Base-by-base conservation (phyloP, 225 moss, liverwort and hornwort species). In the Rhytidiadelphus loreus region DNA sequence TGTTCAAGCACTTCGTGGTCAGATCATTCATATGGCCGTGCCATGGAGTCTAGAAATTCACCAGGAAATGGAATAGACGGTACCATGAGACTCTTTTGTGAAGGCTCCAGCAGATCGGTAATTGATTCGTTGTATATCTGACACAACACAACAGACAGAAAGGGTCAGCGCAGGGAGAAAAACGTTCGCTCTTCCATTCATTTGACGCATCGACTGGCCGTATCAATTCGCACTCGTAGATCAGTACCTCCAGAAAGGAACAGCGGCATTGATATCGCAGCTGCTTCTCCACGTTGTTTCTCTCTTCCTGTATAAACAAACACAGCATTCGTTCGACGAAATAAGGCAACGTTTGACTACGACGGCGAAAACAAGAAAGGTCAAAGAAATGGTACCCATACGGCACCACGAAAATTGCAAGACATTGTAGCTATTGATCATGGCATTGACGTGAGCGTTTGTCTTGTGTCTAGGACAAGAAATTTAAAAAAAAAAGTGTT, bases 241-340 rank as follows among this genome's bases (percentile, higher is more conserved):
- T 43, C 43, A 25, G 26, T 71, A 71, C 71, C 71, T 71, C 71
- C 16, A 71, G 9, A 43, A 43, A 71, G 43, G 71, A 71, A 26
- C 71, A 71, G 43, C 71, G 71, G 71, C 43, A 71, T 26, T 71
- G 71, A 26, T 43, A 71, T 5, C 43, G 43, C 43, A 71, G 71
- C 43, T 93, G 94, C 91, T 93, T 95, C 60, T 93, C 95, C 5
- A 88, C 80, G 79, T 95, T 94, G 79, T 86, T 82, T n/a, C 91
- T 91, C 88, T 98, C 98, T 91, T 98, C 96, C 98, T 98, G 95
- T 26, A 43, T 15, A 43, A 25, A 41, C 5, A 15, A 25, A 41
- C 52, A 76, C 26, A 85, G 81, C 7, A 77, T 14, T 57, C 21
- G n/a, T 64, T 24, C 61, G 35, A 80, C 41, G 22, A 35, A 80